A percentile compares a stretch with the other conserved stretches of the same genome.
phyloP scores from a whole-genome alignment of 2,329 filamentous ascomycete genomes.

The Diaporthe sp. region DNA sequence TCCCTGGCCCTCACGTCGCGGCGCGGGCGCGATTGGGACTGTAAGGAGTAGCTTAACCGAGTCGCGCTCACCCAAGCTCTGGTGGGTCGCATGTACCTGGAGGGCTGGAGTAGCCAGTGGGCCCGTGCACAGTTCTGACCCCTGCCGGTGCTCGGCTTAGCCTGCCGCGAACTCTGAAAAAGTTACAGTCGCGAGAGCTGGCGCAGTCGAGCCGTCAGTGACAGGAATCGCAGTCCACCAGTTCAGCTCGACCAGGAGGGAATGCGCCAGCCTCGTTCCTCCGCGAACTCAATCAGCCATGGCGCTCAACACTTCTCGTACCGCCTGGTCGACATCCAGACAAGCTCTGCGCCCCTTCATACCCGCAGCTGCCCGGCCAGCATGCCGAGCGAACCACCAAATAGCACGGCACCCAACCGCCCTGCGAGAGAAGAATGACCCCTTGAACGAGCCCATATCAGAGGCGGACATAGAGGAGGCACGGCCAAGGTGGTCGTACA shows the following conservation, averaged over 20 bases:
- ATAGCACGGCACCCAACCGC: slow-evolving; percentile 35
- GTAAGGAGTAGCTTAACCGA: slow-evolving; percentile 19
- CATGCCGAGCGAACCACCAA: slow-evolving; percentile 34
- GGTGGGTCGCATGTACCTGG: not conserved
- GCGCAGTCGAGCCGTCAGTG: slow-evolving; percentile 11
- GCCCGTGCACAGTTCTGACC: not conserved
- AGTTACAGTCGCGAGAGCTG: slow-evolving; percentile 36
- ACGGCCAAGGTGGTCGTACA: slow-evolving; percentile 77
- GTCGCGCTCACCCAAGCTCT: slow-evolving; percentile 24
- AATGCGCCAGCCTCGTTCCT: slow-evolving; percentile 36
- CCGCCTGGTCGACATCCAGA: slow-evolving; percentile 50
- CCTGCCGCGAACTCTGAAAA: slow-evolving; percentile 38
- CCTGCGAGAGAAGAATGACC: slow-evolving; percentile 37
- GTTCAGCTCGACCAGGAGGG: slow-evolving; percentile 19
- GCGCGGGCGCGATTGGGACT: slow-evolving; percentile 26
- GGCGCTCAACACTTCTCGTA: slow-evolving; percentile 53
- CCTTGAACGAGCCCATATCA: slow-evolving; percentile 38
- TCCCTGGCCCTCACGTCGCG: slow-evolving; percentile 29
- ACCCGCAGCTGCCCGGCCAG: slow-evolving; percentile 29
- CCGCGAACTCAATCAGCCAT: slow-evolving; percentile 42
- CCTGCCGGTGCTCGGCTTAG: slow-evolving; percentile 12
- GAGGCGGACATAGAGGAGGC: slow-evolving; percentile 40
- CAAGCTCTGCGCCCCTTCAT: slow-evolving; percentile 50
- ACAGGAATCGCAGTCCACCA: slow-evolving; percentile 2
- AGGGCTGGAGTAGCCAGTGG: not conserved